Percentiles rank a stretch among this genome's conserved stretches.
phyloP scores from a whole-genome alignment of 176 grass and related monocot species.

The Urochloa ruziziensis region DNA sequence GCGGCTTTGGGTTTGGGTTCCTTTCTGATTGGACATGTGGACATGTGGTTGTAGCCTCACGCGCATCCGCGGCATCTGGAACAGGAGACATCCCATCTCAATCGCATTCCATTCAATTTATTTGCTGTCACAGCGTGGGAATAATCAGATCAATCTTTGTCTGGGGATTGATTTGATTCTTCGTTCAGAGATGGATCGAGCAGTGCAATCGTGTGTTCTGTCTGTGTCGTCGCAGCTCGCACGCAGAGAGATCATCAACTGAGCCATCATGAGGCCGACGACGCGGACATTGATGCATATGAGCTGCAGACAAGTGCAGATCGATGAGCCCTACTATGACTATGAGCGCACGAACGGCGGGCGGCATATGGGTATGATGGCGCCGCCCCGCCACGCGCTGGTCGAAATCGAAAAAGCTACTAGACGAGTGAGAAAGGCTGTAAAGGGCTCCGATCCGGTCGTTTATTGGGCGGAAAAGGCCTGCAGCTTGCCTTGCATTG shows the following conservation, averaged over 20 bases:
- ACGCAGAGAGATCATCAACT: neutral
- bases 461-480: neutral
- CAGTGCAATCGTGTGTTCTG: neutral
- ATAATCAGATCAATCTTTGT: neutral
- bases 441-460: neutral
- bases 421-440: constrained; percentile 17
- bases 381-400: constrained; percentile 20
- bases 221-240: neutral
- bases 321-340: neutral
- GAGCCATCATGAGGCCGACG: neutral
- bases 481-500: neutral
- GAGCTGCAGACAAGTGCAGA: neutral
- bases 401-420: neutral
- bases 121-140: neutral
- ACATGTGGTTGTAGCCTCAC: neutral
- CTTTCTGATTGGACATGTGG: neutral
- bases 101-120: too few relatives aligned
- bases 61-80: neutral
- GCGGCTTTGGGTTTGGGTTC: too few relatives aligned
- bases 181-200: neutral
- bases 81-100: neutral
- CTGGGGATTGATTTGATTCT: neutral
- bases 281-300: neutral
- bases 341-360: neutral
- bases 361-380: constrained; percentile 30